These are phyloP conservation scores for Dentipellis fragilis DNA, from an alignment of 768 basidiomycete species.

Conservation along the genomic window DNA sequence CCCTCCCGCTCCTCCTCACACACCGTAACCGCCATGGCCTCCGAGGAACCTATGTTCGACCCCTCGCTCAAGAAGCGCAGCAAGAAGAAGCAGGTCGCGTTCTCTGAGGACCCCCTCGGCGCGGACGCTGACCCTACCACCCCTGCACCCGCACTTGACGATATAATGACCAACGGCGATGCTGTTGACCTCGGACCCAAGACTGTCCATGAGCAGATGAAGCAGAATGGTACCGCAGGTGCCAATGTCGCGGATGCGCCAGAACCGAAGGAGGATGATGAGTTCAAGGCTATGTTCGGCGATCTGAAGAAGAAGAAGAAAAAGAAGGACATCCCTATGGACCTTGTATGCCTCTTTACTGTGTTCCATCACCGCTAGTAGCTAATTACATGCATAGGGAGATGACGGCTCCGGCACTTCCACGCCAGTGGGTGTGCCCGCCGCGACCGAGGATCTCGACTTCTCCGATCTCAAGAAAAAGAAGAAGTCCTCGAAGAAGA, in stretches of 20 bases:
- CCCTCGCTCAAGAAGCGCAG: conserved; percentile 72
- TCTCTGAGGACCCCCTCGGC: conserved; percentile 76
- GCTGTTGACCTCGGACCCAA: conserved; percentile 67
- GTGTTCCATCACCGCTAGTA: neutral
- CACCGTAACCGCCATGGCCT: conserved; percentile 31
- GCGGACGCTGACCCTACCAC: conserved; percentile 76
- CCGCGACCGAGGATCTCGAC: conserved; percentile 63
- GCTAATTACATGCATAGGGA: conserved; percentile 27
- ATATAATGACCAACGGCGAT: conserved; percentile 59
- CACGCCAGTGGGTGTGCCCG: conserved; percentile 34
- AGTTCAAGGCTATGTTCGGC: conserved; percentile 77
- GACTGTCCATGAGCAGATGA: conserved; percentile 72
- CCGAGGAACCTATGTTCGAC: conserved; percentile 74
- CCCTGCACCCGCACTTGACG: conserved; percentile 69
- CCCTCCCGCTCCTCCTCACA: conserved; percentile 4
- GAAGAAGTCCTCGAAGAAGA: conserved; percentile 83
- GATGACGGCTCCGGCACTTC: conserved; percentile 58
- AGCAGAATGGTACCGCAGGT: conserved; percentile 28
- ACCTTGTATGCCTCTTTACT: conserved; percentile 42
- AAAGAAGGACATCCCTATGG: conserved; percentile 80
- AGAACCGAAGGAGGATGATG: conserved; percentile 57
- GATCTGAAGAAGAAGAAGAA: conserved; percentile 91
- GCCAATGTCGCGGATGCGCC: conserved; percentile 24
- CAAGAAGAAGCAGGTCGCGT: conserved; percentile 82
- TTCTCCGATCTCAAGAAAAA: conserved; percentile 98